A percentile compares a stretch with the other conserved stretches of the same genome.
Evolutionary conservation across 768 basidiomycete species (phyloP).

Genomic region (Macrocybe gigantea): DNA sequence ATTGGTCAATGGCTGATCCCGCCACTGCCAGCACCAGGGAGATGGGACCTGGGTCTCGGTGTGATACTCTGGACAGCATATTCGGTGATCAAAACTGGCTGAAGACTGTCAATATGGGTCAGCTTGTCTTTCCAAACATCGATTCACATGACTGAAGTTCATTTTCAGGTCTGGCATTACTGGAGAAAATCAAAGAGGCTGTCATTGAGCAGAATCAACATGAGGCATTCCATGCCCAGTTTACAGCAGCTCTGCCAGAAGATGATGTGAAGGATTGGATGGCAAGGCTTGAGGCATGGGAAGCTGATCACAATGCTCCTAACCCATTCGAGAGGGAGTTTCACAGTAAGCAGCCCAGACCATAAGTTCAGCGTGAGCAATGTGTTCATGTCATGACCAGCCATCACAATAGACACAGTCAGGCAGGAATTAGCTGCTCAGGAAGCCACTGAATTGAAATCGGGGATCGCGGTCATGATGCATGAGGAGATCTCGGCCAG

Average conservation of each 20-base stretch:
- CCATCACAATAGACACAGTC: constrained; percentile 9
- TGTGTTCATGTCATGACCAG: constrained; percentile 2
- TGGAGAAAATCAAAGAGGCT: constrained; percentile 6
- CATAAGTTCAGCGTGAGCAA: background rate
- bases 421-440: constrained; percentile 2
- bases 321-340: constrained; percentile 5
- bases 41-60: constrained; percentile 27
- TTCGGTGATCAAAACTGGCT: constrained; percentile 22
- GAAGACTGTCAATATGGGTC: constrained; percentile 19
- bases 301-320: constrained; percentile 3
- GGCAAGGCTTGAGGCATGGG: constrained; percentile 10
- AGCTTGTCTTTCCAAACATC: background rate
- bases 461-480: background rate
- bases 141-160: background rate
- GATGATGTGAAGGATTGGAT: constrained; percentile 7
- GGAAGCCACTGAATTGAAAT: constrained; percentile 4
- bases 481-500: constrained; percentile 8
- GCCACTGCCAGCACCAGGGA: constrained; percentile 22
- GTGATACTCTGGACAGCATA: constrained; percentile 19
- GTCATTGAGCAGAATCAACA: constrained; percentile 5
- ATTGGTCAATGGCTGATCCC: constrained; percentile 21
- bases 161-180: constrained; percentile 4
- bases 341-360: constrained; percentile 5
- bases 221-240: constrained; percentile 3
- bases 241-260: constrained; percentile 1